phyloP scores from a whole-genome alignment of 148 eudicot species.

The Mesembryanthemum crystallinum region DNA sequence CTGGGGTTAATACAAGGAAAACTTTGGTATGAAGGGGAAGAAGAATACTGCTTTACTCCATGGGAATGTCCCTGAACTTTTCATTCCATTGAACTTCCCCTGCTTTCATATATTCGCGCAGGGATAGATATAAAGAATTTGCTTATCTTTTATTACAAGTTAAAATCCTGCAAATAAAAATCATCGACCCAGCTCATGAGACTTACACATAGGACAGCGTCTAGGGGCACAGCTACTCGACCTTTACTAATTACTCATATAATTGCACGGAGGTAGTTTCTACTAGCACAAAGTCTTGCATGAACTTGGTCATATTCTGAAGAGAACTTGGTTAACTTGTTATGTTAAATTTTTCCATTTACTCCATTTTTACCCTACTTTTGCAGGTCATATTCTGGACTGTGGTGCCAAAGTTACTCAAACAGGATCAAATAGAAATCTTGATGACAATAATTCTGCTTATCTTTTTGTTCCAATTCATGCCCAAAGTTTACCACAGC shows the following conservation, averaged over 20 bases:
- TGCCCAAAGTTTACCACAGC: constrained; percentile 82
- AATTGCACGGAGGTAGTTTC: no score
- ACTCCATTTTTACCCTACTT: no score
- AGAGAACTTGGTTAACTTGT: background rate
- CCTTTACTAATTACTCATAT: no score
- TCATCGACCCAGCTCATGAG: no score
- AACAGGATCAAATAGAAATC: constrained; percentile 58
- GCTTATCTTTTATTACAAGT: no score
- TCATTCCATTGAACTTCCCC: background rate
- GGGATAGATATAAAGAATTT: no score
- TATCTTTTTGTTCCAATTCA: constrained; percentile 69
- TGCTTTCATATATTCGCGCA: no score
- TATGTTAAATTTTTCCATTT: background rate
- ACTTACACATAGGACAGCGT: no score
- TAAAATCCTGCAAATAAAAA: no score
- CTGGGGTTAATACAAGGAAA: background rate
- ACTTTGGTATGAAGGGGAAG: background rate
- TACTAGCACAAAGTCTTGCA: no score
- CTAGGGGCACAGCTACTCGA: no score
- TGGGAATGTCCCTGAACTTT: background rate
- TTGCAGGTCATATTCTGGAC: constrained; percentile 77
- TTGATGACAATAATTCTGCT: constrained; percentile 70
- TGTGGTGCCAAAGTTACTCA: constrained; percentile 63
- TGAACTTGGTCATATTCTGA: no score
- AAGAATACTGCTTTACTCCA: background rate